Evolutionary conservation across 148 eudicot genomes (phyloP).

Genomic region (Chenopodium formosanum): DNA sequence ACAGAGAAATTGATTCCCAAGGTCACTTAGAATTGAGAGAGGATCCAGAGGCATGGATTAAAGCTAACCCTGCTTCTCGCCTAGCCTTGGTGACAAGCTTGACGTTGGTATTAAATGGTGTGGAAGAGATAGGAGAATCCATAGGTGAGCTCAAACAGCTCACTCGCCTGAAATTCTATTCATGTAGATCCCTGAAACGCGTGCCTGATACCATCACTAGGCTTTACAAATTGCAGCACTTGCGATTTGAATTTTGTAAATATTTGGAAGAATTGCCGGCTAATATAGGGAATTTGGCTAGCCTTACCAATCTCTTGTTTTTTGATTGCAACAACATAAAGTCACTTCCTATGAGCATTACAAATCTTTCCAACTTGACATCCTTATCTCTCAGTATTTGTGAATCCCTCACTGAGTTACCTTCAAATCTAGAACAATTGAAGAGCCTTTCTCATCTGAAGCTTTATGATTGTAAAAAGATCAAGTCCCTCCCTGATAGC

Average conservation of each 20-base stretch:
- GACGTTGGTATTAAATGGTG: background rate
- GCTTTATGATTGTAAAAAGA: too few relatives aligned
- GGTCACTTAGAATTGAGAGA: background rate
- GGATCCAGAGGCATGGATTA: background rate
- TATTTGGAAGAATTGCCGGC: too few relatives aligned
- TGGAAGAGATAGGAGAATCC: background rate
- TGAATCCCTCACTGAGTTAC: too few relatives aligned
- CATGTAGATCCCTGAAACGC: background rate
- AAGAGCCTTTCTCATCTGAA: too few relatives aligned
- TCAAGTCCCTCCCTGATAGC: too few relatives aligned
- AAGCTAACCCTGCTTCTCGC: background rate
- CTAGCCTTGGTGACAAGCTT: background rate
- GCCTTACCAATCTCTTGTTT: background rate
- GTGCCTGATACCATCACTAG: background rate
- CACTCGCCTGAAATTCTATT: background rate
- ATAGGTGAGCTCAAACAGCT: background rate
- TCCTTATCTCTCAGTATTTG: too few relatives aligned
- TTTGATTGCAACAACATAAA: background rate
- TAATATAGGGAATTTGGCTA: accelerated
- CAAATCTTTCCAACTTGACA: too few relatives aligned
- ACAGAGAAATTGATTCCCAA: too few relatives aligned
- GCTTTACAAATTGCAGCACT: background rate
- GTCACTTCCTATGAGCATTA: too few relatives aligned
- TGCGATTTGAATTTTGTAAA: background rate
- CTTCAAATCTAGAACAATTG: too few relatives aligned